These are phyloP conservation scores for Eucalyptus cloeziana DNA, from an alignment of 345 rosid species.

Conservation along the genomic window DNA sequence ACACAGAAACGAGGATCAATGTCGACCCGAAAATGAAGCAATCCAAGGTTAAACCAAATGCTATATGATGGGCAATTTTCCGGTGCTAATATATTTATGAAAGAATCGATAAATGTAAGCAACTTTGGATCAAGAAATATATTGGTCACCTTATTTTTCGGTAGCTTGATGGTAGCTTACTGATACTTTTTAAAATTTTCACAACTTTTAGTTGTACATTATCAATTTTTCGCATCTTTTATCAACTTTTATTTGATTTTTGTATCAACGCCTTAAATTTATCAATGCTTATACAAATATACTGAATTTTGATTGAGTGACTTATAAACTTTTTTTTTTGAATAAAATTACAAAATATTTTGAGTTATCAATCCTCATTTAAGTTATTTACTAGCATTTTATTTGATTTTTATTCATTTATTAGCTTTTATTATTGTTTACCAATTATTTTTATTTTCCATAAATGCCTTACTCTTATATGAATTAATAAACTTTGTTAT, in stretches of 20 bases:
- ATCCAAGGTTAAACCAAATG: not conserved
- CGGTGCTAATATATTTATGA: not conserved
- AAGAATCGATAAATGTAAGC: not conserved
- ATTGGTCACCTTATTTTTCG: not conserved
- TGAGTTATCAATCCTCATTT: not conserved
- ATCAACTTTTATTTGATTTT: not conserved
- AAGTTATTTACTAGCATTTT: not conserved
- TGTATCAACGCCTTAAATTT: not conserved
- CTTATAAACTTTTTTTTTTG: not conserved
- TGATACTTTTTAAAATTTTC: not conserved
- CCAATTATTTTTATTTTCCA: not conserved
- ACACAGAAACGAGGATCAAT: not conserved
- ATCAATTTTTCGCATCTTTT: not conserved
- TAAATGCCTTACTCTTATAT: too few species aligned
- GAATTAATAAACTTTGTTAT: too few species aligned
- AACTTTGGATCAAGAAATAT: not conserved
- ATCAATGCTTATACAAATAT: not conserved
- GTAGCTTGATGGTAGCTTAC: not conserved
- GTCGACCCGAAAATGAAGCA: not conserved
- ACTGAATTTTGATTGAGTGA: not conserved
- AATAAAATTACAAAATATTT: too few species aligned
- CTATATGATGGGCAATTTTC: not conserved
- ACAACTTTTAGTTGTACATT: not conserved
- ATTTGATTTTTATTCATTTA: too few species aligned
- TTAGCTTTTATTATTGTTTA: not conserved